phyloP scores from a whole-genome alignment of 2,329 filamentous ascomycete species.

The Uncinocarpus reesii region DNA sequence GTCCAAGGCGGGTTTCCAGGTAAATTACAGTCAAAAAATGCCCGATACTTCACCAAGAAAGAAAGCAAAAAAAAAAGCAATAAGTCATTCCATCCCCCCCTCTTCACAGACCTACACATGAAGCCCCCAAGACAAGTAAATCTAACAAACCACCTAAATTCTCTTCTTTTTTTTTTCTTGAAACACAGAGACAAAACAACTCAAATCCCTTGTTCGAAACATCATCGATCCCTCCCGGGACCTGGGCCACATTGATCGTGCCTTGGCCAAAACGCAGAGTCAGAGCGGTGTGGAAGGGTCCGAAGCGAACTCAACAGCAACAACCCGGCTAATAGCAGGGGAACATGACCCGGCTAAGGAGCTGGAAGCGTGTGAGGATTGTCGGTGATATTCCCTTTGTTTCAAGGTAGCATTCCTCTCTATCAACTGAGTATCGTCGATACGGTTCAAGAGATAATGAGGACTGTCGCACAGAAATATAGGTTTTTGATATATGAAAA shows the following conservation, averaged over 20 bases:
- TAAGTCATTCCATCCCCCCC: too few relatives aligned
- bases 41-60: too few relatives aligned
- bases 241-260: slow-evolving; percentile 69
- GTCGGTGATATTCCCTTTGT: not conserved
- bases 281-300: not conserved
- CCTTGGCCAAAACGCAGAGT: slow-evolving; percentile 22
- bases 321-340: not conserved
- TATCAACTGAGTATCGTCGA: too few relatives aligned
- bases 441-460: too few relatives aligned
- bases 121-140: too few relatives aligned
- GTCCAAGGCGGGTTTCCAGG: slow-evolving; percentile 76
- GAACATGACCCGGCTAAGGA: not conserved
- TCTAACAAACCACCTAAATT: too few relatives aligned
- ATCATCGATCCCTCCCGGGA: slow-evolving; percentile 66
- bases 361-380: not conserved
- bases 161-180: too few relatives aligned
- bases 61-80: not conserved
- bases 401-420: too few relatives aligned
- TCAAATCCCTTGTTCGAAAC: slow-evolving; percentile 76
- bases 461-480: too few relatives aligned
- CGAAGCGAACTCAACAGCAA: not conserved
- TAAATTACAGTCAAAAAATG: slow-evolving; percentile 23
- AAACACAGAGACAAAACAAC: slow-evolving; percentile 65
- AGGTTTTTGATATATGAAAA: too few relatives aligned
- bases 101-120: too few relatives aligned